Evolutionary conservation across 2,329 filamentous ascomycete species (phyloP), one percentile per base, ranked within the genome.

Genomic region (Fusarium sp.): DNA sequence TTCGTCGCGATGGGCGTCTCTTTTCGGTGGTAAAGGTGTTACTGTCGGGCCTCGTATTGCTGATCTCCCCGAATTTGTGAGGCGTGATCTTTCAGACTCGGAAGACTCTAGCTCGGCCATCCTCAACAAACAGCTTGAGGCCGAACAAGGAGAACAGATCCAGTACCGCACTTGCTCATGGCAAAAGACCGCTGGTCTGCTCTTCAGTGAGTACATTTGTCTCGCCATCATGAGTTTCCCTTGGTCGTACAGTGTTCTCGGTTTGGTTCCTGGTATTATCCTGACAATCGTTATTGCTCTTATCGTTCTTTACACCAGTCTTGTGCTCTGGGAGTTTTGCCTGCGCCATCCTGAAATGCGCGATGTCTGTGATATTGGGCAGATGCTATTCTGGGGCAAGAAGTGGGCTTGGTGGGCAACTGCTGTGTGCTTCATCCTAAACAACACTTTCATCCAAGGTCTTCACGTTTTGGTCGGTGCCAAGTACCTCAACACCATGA

Each of bases 151-250:
- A 51, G 90, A 92, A 78, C 88, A 89, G 13, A 97, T 97, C 79
- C 90, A 97, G 81, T 97, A 97, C 78, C 87, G 94, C 63, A 97
- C 94, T 39, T 97, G 94, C 81, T 94, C 90, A 71, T 97, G 94
- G 94, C 91, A 92, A 75, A 97, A 97, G 91, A 97, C 94, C 53
- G 93, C 94, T 1, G 93, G 91, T 2, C 79, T 97, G 71, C 88
- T 97, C 51, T 97, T 97, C 80, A 96, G 93, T 50, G 94, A 97
- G 83, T 97, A 97, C 78, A 97, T 97, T 62, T 97, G 93, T 77
- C 82, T 97, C 79, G 77, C 87, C 60, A 97, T 97, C 76, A 97
- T 97, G 94, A 96, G 92, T 50, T 97, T 97, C 72, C 94, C 94
- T 0, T 97, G 92, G 86, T 97, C 93, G 0, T 97, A 97, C 79